These are phyloP conservation scores for Aspergillus luchuensis DNA, from an alignment of 2,329 filamentous ascomycete species.

Conservation along the genomic window DNA sequence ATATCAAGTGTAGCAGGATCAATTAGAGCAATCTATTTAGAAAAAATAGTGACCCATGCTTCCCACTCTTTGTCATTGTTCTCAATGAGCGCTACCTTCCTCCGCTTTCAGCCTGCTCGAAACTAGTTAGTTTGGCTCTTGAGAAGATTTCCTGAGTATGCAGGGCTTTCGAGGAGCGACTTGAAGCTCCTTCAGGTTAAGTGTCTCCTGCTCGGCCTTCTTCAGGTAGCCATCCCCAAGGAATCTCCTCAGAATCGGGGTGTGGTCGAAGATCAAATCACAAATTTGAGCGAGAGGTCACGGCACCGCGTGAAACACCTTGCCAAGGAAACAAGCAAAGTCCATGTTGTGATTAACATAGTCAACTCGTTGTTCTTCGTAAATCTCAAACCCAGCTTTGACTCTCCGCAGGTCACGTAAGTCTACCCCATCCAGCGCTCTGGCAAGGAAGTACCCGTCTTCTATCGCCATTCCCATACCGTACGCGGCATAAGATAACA, in stretches of 20 bases:
- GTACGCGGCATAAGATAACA: constrained; percentile 8
- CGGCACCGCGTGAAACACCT: constrained; percentile 1
- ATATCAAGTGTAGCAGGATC: too few species aligned
- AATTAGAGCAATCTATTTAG: too few species aligned
- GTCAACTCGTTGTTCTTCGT: constrained; percentile 1
- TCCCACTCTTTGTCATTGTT: too few species aligned
- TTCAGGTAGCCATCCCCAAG: neutral
- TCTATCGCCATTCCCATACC: constrained; percentile 13
- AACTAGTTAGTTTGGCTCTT: too few species aligned
- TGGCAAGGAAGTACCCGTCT: constrained; percentile 8
- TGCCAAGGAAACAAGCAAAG: neutral
- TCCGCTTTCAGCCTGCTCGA: too few species aligned
- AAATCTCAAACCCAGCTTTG: constrained; percentile 6
- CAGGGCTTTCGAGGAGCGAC: neutral
- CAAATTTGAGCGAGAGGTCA: constrained; percentile 4
- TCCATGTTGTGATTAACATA: constrained; percentile 11
- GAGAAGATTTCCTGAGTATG: too few species aligned
- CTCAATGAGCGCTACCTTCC: too few species aligned
- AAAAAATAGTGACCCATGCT: too few species aligned
- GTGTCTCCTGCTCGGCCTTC: constrained; percentile 4
- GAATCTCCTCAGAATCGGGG: neutral
- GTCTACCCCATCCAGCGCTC: constrained; percentile 1
- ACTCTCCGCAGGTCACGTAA: neutral
- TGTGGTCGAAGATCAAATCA: constrained; percentile 7
- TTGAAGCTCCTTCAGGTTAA: neutral